phyloP scores from a whole-genome alignment of 179 eudicot genomes.

The Beta corolliflora region DNA sequence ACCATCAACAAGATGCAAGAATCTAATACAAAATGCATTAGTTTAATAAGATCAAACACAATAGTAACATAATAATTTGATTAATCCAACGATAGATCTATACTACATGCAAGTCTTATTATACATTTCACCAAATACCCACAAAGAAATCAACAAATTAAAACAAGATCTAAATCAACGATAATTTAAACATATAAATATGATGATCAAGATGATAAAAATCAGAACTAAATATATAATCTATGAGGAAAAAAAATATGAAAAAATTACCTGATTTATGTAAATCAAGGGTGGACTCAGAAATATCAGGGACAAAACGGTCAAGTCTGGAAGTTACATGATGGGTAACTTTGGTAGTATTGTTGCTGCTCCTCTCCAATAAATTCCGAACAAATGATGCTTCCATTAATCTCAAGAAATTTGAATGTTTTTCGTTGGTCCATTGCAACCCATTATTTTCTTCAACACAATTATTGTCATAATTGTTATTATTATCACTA shows the following conservation, averaged over 20 bases:
- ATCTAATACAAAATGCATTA: too few species aligned
- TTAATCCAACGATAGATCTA: too few species aligned
- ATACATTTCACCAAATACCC: too few species aligned
- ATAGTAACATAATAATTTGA: too few species aligned
- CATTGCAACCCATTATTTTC: slow-evolving; percentile 20
- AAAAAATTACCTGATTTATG: slow-evolving; percentile 25
- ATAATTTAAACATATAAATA: not conserved
- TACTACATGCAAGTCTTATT: too few species aligned
- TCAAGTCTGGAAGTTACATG: slow-evolving; percentile 31
- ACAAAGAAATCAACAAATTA: not conserved
- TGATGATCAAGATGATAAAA: not conserved
- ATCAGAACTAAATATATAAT: not conserved
- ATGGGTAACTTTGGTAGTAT: too few species aligned
- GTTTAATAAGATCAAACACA: too few species aligned
- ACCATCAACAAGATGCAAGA: too few species aligned
- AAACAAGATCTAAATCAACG: not conserved
- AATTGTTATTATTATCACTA: not conserved
- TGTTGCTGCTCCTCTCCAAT: slow-evolving; percentile 24
- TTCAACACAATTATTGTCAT: not conserved
- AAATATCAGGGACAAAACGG: slow-evolving; percentile 54
- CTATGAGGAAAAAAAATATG: too few species aligned
- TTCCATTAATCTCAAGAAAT: slow-evolving; percentile 56
- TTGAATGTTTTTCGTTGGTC: slow-evolving; percentile 61
- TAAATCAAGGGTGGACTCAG: slow-evolving; percentile 63
- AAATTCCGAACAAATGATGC: slow-evolving; percentile 49